phyloP scores from a whole-genome alignment of 2,329 filamentous ascomycete genomes.

The Teratosphaeria pseudoeucalypti region DNA sequence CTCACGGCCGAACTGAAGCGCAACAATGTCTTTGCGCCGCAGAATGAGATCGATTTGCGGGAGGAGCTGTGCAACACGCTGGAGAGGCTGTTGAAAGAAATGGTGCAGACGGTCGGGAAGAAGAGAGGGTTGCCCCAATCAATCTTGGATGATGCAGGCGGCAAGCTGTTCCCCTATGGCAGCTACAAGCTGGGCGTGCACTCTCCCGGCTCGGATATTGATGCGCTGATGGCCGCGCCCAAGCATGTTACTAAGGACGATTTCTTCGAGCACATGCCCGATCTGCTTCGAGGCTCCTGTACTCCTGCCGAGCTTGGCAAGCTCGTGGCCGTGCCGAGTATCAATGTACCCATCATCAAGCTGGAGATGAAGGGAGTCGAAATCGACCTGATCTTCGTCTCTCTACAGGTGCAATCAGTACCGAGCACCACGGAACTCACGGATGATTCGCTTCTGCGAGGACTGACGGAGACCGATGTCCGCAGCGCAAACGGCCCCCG shows the following conservation, averaged over 20 bases:
- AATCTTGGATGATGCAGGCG: conserved; percentile 72
- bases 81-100: conserved; percentile 71
- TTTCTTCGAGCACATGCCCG: conserved; percentile 86
- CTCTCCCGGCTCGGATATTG: conserved; percentile 93
- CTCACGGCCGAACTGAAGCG: conserved; percentile 75
- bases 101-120: conserved; percentile 71
- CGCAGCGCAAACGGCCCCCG: conserved; percentile 88
- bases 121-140: conserved; percentile 64
- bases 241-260: conserved; percentile 81
- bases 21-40: conserved; percentile 85
- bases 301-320: conserved; percentile 72
- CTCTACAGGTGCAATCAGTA: conserved; percentile 32
- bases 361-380: conserved; percentile 84
- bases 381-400: conserved; percentile 73
- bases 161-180: conserved; percentile 91
- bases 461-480: conserved; percentile 76
- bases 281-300: conserved; percentile 64
- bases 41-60: conserved; percentile 75
- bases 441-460: conserved; percentile 75
- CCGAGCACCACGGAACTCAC: conserved; percentile 58
- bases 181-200: conserved; percentile 92
- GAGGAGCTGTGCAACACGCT: conserved; percentile 59
- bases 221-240: conserved; percentile 85
- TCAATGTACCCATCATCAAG: conserved; percentile 95
- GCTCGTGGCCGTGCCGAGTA: conserved; percentile 74